Evolutionary conservation across 2,329 filamentous ascomycete genomes (phyloP).

Genomic region (Alternaria tenuissima): DNA sequence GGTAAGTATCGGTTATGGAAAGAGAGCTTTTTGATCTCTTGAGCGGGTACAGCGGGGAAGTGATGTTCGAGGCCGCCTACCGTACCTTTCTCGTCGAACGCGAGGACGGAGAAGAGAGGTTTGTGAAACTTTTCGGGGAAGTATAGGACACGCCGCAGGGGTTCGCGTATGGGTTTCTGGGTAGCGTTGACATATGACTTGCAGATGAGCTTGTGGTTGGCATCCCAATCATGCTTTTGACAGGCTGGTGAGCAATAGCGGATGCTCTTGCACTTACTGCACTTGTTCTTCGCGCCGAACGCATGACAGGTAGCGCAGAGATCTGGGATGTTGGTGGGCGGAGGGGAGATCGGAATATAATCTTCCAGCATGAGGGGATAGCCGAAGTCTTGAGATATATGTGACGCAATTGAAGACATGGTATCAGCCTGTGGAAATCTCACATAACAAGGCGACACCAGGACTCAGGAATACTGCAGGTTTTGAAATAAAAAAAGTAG

Average conservation of each 20-base stretch:
- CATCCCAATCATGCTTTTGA: constrained; percentile 17
- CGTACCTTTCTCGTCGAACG: constrained; percentile 4
- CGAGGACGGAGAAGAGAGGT: constrained; percentile 10
- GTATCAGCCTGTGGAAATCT: neutral
- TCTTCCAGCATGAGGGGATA: constrained; percentile 19
- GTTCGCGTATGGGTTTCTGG: neutral
- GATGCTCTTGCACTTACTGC: constrained; percentile 20
- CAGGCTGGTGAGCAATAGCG: constrained; percentile 20
- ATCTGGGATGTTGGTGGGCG: neutral
- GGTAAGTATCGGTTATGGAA: constrained; percentile 20
- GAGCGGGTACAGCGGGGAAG: constrained; percentile 4
- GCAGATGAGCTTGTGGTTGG: constrained; percentile 19
- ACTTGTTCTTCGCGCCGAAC: neutral
- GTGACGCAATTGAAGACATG: neutral
- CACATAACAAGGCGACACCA: neutral
- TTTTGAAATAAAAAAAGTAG: neutral
- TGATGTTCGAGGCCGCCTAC: neutral
- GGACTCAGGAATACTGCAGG: neutral
- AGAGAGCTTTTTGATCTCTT: constrained; percentile 16
- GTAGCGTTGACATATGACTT: neutral
- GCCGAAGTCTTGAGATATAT: constrained; percentile 18
- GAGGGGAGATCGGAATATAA: neutral
- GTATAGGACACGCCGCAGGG: constrained; percentile 10
- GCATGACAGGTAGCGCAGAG: constrained; percentile 19
- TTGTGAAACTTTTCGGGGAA: neutral